Percentiles rank a stretch among this genome's conserved stretches.
Evolutionary conservation across 2,329 filamentous ascomycete species (phyloP).

Genomic region (Monosporascus sp.): DNA sequence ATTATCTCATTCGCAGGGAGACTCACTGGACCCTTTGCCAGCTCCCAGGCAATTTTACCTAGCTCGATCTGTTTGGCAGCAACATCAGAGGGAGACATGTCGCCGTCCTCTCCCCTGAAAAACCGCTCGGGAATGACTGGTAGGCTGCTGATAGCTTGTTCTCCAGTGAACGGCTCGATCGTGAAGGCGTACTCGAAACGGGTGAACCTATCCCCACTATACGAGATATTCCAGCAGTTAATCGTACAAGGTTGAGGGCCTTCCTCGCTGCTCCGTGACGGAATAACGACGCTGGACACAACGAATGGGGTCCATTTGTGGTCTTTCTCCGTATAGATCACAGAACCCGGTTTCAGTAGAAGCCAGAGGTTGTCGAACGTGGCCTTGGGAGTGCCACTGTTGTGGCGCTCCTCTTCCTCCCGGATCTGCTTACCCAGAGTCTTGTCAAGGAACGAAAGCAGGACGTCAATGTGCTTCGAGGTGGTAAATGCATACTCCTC

Average conservation of each 20-base stretch:
- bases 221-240: slow-evolving; percentile 39
- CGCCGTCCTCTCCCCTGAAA: slow-evolving; percentile 32
- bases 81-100: slow-evolving; percentile 23
- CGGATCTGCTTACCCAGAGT: slow-evolving; percentile 31
- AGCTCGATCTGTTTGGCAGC: slow-evolving; percentile 33
- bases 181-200: slow-evolving; percentile 33
- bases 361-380: slow-evolving; percentile 44
- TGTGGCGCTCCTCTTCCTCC: slow-evolving; percentile 37
- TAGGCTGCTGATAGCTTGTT: slow-evolving; percentile 37
- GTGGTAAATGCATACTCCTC: slow-evolving; percentile 36
- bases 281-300: slow-evolving; percentile 28
- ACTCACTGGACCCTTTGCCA: slow-evolving; percentile 34
- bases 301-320: slow-evolving; percentile 37
- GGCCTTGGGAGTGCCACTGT: slow-evolving; percentile 31
- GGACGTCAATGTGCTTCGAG: slow-evolving; percentile 38
- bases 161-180: slow-evolving; percentile 36
- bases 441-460: slow-evolving; percentile 38
- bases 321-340: slow-evolving; percentile 37
- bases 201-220: slow-evolving; percentile 26
- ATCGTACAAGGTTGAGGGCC: slow-evolving; percentile 17
- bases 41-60: slow-evolving; percentile 42
- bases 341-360: slow-evolving; percentile 39
- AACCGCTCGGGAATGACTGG: slow-evolving; percentile 37
- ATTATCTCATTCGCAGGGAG: background rate
- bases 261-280: background rate